Base-by-base conservation (phyloP, 768 basidiomycete genomes). In the Mrakia blollopis region DNA sequence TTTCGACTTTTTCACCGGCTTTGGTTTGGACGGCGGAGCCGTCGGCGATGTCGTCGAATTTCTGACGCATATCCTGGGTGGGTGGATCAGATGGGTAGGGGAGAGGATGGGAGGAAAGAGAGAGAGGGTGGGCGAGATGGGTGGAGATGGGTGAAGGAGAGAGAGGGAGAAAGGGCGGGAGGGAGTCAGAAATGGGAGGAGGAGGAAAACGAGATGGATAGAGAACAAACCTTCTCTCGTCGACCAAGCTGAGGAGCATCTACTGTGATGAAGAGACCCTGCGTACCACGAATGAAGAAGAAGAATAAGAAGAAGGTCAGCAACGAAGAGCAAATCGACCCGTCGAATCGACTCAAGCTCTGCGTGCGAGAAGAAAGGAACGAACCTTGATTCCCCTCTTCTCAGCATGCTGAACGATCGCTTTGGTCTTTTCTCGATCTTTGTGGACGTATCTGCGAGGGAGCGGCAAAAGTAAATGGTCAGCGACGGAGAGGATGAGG, bases 231-330 rank as follows among this genome's bases (percentile, higher is more conserved):
- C 63, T 88, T 82, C 83, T 96, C 94, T 77, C 95, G 88, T 18
- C 94, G 88, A 62, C 96, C 96, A 14, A 98, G 89, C 80, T 97
- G 94, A 9, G 96, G 96, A 0, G 96, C 96, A 84, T 98, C 96
- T 37, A 98, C 96, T 0, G 96, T 98, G 82, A 98, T 97, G 84
- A 98, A 98, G 18, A 98, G 85, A 23, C 75, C 75, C 75, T 76
- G 57, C 10, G 1, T 8, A 37, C 1, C 9, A n/a, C 3, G 23
- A 23, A 65, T 0, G 21, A 25, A 41, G 61, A 1, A 37, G 2
- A 23, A 7, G 18, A 16, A 3, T 5, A 28, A 61, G 18, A 28
- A 65, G 30, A 54, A 25, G 30, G 18, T 16, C 18, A 37, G 39
- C 37, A 39, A 28, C n/a, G n/a, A n/a, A n/a, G n/a, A n/a, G n/a